phyloP scores from a whole-genome alignment of 192 early-diverging fungal species.

The Coemansia sp. region DNA sequence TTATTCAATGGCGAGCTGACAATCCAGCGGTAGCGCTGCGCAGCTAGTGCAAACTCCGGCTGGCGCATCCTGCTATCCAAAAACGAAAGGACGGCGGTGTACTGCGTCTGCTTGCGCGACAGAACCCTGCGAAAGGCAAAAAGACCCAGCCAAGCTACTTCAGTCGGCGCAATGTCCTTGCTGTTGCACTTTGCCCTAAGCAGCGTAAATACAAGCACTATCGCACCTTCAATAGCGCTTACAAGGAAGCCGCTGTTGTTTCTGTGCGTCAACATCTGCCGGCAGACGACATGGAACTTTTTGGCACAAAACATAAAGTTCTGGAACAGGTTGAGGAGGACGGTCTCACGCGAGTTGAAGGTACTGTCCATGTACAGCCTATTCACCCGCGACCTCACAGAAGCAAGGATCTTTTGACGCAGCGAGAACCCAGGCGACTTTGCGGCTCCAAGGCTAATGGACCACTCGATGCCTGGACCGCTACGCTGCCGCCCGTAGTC shows the following conservation, averaged over 20 bases:
- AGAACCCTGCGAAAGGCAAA: slow-evolving; percentile 55
- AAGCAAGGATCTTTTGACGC: slow-evolving; percentile 50
- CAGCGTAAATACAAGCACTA: slow-evolving; percentile 29
- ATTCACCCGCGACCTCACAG: slow-evolving; percentile 36
- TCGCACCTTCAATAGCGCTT: slow-evolving; percentile 18
- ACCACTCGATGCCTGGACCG: slow-evolving; percentile 46
- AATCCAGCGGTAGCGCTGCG: slow-evolving; percentile 12
- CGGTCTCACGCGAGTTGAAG: slow-evolving; percentile 62
- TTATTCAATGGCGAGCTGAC: slow-evolving; percentile 30
- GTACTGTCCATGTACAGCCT: slow-evolving; percentile 65
- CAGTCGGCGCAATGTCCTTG: slow-evolving; percentile 17
- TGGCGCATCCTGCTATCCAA: slow-evolving; percentile 13
- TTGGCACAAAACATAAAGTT: slow-evolving; percentile 74
- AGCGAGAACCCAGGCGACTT: slow-evolving; percentile 43
- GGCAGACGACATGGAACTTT: slow-evolving; percentile 60
- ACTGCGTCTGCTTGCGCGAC: slow-evolving; percentile 48
- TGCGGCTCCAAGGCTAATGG: slow-evolving; percentile 56
- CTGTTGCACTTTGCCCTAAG: slow-evolving; percentile 26
- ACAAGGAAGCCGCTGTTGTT: slow-evolving; percentile 17
- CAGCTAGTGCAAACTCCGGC: slow-evolving; percentile 17
- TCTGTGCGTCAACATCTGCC: slow-evolving; percentile 15
- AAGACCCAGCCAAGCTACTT: slow-evolving; percentile 55
- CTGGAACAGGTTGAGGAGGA: slow-evolving; percentile 80
- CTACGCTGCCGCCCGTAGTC: slow-evolving; percentile 68
- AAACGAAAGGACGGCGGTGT: slow-evolving; percentile 27